phyloP scores from a whole-genome alignment of 768 basidiomycete species.

The Lentinula lateritia region DNA sequence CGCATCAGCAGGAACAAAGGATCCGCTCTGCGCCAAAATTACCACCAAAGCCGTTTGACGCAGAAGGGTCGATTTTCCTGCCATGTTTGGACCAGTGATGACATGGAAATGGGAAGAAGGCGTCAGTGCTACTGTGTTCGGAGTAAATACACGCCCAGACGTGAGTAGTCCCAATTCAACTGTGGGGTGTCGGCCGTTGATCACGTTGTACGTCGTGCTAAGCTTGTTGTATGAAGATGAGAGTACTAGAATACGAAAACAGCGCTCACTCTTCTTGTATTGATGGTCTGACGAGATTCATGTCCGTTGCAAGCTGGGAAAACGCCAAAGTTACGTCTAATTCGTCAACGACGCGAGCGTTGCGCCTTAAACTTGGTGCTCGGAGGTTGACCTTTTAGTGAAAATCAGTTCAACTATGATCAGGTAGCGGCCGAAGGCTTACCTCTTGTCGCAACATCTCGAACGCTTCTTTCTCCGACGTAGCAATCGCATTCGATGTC shows the following conservation, averaged over 20 bases:
- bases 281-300: constrained; percentile 68
- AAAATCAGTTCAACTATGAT: background rate
- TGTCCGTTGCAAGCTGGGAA: constrained; percentile 71
- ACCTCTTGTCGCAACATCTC: constrained; percentile 65
- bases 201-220: constrained; percentile 59
- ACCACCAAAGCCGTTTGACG: constrained; percentile 88
- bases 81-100: constrained; percentile 96
- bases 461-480: constrained; percentile 71
- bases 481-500: constrained; percentile 42
- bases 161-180: constrained; percentile 84
- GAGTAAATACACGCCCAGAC: constrained; percentile 72
- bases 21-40: constrained; percentile 88
- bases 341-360: constrained; percentile 79
- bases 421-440: constrained; percentile 5
- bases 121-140: constrained; percentile 70
- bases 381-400: constrained; percentile 57
- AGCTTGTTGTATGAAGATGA: background rate
- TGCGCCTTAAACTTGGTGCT: constrained; percentile 55
- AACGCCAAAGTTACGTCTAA: constrained; percentile 82
- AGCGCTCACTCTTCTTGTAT: constrained; percentile 64
- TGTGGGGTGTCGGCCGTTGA: constrained; percentile 85
- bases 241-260: background rate
- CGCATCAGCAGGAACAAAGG: constrained; percentile 85
- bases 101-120: constrained; percentile 62
- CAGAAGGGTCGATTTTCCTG: constrained; percentile 88